Conservation (phyloP, 108 stramenopile genomes). For the Fragilariopsis cylindrus region DNA sequence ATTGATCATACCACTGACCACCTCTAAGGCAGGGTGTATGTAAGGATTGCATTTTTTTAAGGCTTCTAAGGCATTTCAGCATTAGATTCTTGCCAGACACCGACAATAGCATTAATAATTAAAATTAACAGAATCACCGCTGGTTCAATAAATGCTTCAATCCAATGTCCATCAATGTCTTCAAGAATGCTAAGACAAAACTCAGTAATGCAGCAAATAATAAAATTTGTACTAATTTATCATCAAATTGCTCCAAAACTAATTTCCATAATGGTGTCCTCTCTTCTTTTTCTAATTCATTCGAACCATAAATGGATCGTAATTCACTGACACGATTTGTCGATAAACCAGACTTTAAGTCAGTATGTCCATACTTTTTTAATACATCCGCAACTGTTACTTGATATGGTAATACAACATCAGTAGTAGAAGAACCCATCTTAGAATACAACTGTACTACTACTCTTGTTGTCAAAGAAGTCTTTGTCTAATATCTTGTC, state of each 20-base stretch:
- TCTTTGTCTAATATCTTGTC: too few relatives aligned
- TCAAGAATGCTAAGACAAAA: constrained; percentile 3
- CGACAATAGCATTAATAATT: constrained; percentile 74
- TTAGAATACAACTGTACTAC: too few relatives aligned
- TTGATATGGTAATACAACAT: not conserved
- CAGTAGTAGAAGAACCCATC: not conserved
- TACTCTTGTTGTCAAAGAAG: too few relatives aligned
- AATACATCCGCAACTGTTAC: not conserved
- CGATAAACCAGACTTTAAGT: not conserved
- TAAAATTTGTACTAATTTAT: constrained; percentile 11
- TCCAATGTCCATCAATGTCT: constrained; percentile 1
- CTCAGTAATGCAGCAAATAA: not conserved
- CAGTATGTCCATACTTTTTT: not conserved
- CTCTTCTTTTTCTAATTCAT: constrained; percentile 13
- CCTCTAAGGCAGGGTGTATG: constrained; percentile 70
- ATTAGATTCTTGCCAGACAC: constrained; percentile 82
- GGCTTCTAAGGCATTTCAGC: constrained; percentile 80
- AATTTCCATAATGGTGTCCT: constrained; percentile 5
- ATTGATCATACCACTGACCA: constrained; percentile 57
- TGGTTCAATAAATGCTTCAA: constrained; percentile 12
- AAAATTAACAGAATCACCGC: constrained; percentile 9
- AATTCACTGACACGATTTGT: not conserved
- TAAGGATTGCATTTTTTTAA: constrained; percentile 81
- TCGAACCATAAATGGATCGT: not conserved
- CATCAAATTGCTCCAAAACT: not conserved